Evolutionary conservation across 2,329 filamentous ascomycete species (phyloP).

Genomic region (Lachnellula cervina): DNA sequence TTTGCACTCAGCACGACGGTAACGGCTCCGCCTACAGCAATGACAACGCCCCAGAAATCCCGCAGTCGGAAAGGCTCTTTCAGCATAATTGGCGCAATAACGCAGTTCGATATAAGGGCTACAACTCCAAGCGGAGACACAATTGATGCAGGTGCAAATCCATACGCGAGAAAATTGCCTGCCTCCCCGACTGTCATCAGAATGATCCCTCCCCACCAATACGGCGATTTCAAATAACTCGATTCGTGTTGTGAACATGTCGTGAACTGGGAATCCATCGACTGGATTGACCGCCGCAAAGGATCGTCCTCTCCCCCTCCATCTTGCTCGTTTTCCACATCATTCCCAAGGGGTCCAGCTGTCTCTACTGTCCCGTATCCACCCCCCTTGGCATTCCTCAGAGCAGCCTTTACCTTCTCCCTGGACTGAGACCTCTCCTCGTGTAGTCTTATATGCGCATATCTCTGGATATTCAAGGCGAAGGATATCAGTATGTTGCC

Average conservation of each 20-base stretch:
- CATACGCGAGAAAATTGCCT: slow-evolving; percentile 95
- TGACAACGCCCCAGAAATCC: slow-evolving; percentile 82
- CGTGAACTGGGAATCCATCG: slow-evolving; percentile 37
- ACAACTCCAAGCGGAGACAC: slow-evolving; percentile 97
- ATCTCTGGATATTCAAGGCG: slow-evolving; percentile 92
- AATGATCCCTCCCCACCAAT: slow-evolving; percentile 93
- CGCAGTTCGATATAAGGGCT: slow-evolving; percentile 90
- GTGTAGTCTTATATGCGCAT: slow-evolving; percentile 83
- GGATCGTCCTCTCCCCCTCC: slow-evolving; percentile 45
- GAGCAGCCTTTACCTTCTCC: slow-evolving; percentile 48
- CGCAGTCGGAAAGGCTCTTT: slow-evolving; percentile 82
- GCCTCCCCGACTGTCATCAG: slow-evolving; percentile 90
- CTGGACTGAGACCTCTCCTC: slow-evolving; percentile 59
- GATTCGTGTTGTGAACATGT: slow-evolving; percentile 39
- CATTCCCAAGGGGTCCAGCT: slow-evolving; percentile 27
- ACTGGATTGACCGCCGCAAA: slow-evolving; percentile 47
- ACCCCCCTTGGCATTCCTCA: slow-evolving; percentile 28
- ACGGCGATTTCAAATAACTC: slow-evolving; percentile 82
- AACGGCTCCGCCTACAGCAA: slow-evolving; percentile 83
- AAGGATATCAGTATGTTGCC: slow-evolving; percentile 94
- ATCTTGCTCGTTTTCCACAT: slow-evolving; percentile 27
- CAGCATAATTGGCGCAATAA: slow-evolving; percentile 91
- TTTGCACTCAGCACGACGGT: slow-evolving; percentile 90
- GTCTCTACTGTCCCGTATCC: slow-evolving; percentile 40
- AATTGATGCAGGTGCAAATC: slow-evolving; percentile 95